phyloP scores from a whole-genome alignment of 2,329 filamentous ascomycete species.

The Penicillium sp. region DNA sequence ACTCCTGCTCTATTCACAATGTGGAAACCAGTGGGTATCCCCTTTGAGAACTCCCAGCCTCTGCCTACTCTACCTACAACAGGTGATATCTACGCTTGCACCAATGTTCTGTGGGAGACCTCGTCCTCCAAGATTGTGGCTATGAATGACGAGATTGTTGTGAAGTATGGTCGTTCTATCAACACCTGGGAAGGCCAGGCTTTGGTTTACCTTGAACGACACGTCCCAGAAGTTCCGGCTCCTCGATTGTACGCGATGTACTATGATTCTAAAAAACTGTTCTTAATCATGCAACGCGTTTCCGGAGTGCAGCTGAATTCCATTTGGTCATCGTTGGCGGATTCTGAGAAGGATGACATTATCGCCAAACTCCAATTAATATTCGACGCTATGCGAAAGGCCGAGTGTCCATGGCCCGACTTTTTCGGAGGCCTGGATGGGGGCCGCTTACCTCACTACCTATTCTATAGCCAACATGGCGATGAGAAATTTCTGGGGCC shows the following conservation, averaged over 20 bases:
- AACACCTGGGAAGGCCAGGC: constrained; percentile 15
- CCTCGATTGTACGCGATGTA: constrained; percentile 33
- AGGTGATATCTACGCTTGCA: constrained; percentile 27
- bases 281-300: constrained; percentile 28
- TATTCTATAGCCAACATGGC: constrained; percentile 23
- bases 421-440: constrained; percentile 26
- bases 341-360: constrained; percentile 27
- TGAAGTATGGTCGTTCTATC: constrained; percentile 22
- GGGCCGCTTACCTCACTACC: constrained; percentile 22
- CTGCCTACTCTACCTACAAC: constrained; percentile 22
- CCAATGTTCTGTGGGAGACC: constrained; percentile 24
- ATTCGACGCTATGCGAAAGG: constrained; percentile 23
- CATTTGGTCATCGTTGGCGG: constrained; percentile 25
- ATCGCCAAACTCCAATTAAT: constrained; percentile 20
- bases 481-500: constrained; percentile 21
- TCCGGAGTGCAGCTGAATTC: constrained; percentile 19
- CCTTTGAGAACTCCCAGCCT: constrained; percentile 19
- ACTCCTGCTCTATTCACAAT: constrained; percentile 12
- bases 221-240: constrained; percentile 25
- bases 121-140: constrained; percentile 23
- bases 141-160: constrained; percentile 25
- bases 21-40: constrained; percentile 23
- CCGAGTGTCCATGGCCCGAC: constrained; percentile 24
- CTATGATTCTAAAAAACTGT: constrained; percentile 19
- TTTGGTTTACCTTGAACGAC: constrained; percentile 26